phyloP scores from a whole-genome alignment of 2,329 filamentous ascomycete species.

The Aureobasidium sp. region DNA sequence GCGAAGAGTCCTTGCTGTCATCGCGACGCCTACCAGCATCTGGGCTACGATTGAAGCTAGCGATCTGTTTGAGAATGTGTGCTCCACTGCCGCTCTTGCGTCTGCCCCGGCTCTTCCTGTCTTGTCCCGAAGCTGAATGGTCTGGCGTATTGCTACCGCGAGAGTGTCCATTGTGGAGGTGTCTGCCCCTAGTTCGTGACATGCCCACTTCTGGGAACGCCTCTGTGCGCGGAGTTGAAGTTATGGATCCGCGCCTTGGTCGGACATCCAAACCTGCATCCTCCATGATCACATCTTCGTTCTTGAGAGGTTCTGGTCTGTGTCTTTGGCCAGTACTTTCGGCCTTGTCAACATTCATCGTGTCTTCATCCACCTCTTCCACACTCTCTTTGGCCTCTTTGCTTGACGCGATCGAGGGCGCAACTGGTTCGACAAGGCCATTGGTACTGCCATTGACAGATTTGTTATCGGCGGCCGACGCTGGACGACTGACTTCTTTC shows the following conservation, averaged over 20 bases:
- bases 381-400: conserved; percentile 21
- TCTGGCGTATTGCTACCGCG: conserved; percentile 31
- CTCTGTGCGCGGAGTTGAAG: conserved; percentile 40
- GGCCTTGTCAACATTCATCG: conserved; percentile 15
- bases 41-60: conserved; percentile 32
- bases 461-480: conserved; percentile 22
- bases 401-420: neutral
- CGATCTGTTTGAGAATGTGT: conserved; percentile 33
- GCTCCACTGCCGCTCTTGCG: conserved; percentile 27
- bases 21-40: conserved; percentile 25
- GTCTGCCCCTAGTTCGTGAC: conserved; percentile 21
- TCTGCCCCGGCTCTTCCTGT: conserved; percentile 18
- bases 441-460: conserved; percentile 22
- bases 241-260: conserved; percentile 39
- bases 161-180: conserved; percentile 34
- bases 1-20: neutral
- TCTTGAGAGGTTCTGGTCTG: conserved; percentile 35
- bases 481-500: conserved; percentile 37
- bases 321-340: conserved; percentile 13
- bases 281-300: conserved; percentile 41
- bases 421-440: conserved; percentile 17
- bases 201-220: conserved; percentile 35
- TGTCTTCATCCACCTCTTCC: conserved; percentile 18
- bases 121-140: conserved; percentile 22
- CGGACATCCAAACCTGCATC: conserved; percentile 20